Conservation (phyloP, 371 early-diverging fungal genomes). For the Mortierella sp. region DNA sequence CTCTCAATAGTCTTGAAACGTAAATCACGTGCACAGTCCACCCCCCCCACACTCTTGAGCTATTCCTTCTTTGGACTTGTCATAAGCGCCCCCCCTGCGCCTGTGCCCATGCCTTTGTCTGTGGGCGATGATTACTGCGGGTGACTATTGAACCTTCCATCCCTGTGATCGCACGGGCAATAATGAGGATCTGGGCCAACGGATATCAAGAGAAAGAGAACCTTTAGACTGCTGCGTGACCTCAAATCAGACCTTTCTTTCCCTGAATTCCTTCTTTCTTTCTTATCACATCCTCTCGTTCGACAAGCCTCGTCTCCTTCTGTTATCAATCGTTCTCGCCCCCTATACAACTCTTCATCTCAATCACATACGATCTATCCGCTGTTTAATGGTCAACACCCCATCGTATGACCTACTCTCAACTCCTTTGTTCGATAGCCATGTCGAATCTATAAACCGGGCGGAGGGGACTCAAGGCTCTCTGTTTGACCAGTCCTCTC, state of each 20-base stretch:
- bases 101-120: no score
- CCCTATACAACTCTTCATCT: not conserved
- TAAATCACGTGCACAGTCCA: not conserved
- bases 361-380: conserved; percentile 5
- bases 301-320: not conserved
- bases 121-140: no score
- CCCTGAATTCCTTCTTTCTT: not conserved
- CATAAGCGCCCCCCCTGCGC: no score
- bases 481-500: conserved; percentile 12
- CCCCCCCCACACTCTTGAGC: no score
- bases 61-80: no score
- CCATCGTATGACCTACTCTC: conserved; percentile 48
- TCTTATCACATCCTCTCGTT: not conserved
- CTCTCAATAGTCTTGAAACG: not conserved
- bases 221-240: not conserved
- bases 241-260: conserved; percentile 4
- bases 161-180: not conserved
- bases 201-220: not conserved
- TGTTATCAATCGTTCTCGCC: not conserved
- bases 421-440: conserved; percentile 20
- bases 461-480: conserved; percentile 16
- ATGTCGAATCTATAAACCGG: conserved; percentile 45
- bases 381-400: conserved; percentile 53
- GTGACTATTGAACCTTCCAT: not conserved
- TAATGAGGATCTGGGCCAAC: not conserved